Evolutionary conservation across 495 filamentous ascomycete species (phyloP), one percentile per base, ranked within the genome.

Genomic region (Cercophora newfieldiana): DNA sequence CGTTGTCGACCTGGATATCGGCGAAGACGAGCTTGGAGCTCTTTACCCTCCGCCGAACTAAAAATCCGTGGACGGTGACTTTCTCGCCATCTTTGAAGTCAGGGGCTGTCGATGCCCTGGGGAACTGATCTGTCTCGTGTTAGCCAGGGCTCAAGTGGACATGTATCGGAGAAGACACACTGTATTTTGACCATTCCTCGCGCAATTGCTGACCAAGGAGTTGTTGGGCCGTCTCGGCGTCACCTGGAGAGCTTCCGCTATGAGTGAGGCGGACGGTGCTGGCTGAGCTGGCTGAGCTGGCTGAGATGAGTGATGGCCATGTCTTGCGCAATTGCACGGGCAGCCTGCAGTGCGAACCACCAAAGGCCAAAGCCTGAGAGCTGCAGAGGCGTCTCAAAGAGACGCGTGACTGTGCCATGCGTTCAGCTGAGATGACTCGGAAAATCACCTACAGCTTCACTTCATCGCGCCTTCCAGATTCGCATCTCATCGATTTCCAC

Each of bases 51-150:
- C 87, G 82, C 44, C 78, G 77, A 18, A 85, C 84, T 4, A 97
- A 79, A 69, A 92, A 96, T 56, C 93, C 93, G 75, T 91, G 84
- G 16, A 96, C 73, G 5, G 81, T 78, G 19, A 93, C 86, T 33
- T 82, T 71, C 22, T 80, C 67, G 49, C 84, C 88, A 14, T 61
- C 51, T 30, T 30, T 72, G 44, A 70, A 74, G 14, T 79, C 75
- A 54, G 72, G 61, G 4, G 74, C 59, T 21, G 78, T 67, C 37
- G 87, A 82, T 3, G 81, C 76, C 37, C 71, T 68, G 4, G 84
- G 82, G 61, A 89, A 86, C 29, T 80, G 71, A 62, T 87, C 88
- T 88, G 59, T 28, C 30, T 26, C 51, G 21, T 6, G 37, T 64
- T 47, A 58, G 61, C 22, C 10, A n/a, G 28, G 18, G 18, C 18